A percentile compares a stretch with the other conserved stretches of the same genome.
These are phyloP conservation scores for Aspergillus bombycis DNA, from an alignment of 2,329 filamentous ascomycete genomes.

Conservation along the genomic window DNA sequence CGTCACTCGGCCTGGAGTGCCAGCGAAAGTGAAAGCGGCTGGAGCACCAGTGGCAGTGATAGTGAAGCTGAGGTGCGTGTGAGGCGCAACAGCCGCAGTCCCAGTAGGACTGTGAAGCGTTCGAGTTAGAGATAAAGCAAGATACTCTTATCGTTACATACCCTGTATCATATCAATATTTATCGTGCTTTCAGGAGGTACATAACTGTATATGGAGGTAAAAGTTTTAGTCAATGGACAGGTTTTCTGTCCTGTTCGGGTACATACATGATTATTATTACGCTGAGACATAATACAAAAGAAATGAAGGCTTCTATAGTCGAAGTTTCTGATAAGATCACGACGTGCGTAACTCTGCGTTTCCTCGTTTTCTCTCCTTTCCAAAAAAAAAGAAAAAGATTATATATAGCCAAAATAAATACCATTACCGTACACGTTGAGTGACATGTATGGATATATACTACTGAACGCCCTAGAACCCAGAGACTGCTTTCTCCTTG, in stretches of 20 bases:
- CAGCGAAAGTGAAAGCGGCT: slow-evolving; percentile 42
- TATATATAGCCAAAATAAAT: background rate
- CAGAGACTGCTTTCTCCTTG: slow-evolving; percentile 39
- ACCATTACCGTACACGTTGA: background rate
- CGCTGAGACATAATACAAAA: background rate
- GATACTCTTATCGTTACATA: background rate
- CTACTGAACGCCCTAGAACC: slow-evolving; percentile 34
- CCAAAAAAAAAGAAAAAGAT: background rate
- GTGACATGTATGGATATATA: background rate
- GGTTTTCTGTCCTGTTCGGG: background rate
- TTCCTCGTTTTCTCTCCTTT: background rate
- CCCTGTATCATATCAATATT: background rate
- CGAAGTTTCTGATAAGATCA: no score
- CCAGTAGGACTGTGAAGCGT: background rate
- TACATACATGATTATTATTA: background rate
- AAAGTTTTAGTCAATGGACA: background rate
- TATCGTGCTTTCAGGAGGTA: background rate
- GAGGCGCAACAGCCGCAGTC: background rate
- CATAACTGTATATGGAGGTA: background rate
- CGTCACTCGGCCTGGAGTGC: slow-evolving; percentile 36
- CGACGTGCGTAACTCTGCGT: background rate
- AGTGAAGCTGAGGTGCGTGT: background rate
- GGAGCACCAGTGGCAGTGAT: slow-evolving; percentile 32
- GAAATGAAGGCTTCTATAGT: background rate
- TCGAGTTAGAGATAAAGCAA: background rate